Evolutionary conservation across 768 basidiomycete species (phyloP), one percentile per base, ranked within the genome.

Genomic region (Amanita phalloides): DNA sequence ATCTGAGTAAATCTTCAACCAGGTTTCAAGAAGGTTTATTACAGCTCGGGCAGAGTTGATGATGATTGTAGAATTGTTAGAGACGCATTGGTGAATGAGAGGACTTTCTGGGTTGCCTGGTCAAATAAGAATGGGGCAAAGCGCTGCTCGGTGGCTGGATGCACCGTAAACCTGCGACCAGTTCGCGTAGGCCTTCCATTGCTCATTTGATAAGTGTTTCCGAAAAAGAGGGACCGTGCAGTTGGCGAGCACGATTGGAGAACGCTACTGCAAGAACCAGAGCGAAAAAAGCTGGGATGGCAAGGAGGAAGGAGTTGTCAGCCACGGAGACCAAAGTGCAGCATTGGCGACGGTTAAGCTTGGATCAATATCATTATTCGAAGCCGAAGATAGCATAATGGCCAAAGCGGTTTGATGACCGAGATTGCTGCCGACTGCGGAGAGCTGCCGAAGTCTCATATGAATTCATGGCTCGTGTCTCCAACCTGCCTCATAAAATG

Each of bases 1-100:
- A 54, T 76, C 76, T 4, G 77, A 77, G 55, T 79, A 78, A 42
- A 75, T 70, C 9, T 58, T 60, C 7, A 74, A 72, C 9, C 75
- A 70, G 30, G 64, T 61, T 44, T 77, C 76, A 33, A 81, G 66
- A 10, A 81, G 64, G 43, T 77, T 75, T 26, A 64, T 57, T 2
- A 68, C 73, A 8, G 68, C 64, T 48, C 66, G 66, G 35, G 64
- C 64, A 14, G 69, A 69, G 61, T 75, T 79, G 20, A 81, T 60
- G 53, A 79, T 61, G 44, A 81, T 63, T 11, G 72, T 64, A n/a
- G 67, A 58, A 32, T 61, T 62, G 45, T 68, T 68, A 46, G 74
- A 60, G 43, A 64, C 48, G 39, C 61, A 68, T 41, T 71, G 59
- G 52, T 70, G 69, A 13, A 76, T 59, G 10, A 80, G 58, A 30